A percentile compares a stretch with the other conserved stretches of the same genome.
These are phyloP conservation scores for Amylocystis lapponica DNA, from an alignment of 768 basidiomycete species.

Conservation along the genomic window DNA sequence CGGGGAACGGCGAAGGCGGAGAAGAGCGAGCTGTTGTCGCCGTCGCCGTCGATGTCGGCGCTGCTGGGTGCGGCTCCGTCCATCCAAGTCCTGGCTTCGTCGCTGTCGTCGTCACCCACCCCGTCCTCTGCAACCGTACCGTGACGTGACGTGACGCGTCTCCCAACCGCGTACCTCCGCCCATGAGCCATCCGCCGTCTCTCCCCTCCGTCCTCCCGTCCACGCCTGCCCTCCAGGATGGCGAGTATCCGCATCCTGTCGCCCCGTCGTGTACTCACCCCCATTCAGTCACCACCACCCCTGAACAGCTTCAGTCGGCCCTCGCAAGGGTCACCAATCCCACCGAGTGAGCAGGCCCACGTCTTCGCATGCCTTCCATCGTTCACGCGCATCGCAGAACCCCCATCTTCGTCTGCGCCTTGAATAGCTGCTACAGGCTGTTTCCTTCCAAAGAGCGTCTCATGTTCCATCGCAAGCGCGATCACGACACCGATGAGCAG, in stretches of 20 bases:
- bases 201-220: constrained; percentile 48
- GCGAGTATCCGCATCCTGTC: constrained; percentile 22
- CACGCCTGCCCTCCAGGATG: constrained; percentile 44
- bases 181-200: constrained; percentile 15
- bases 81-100: no score
- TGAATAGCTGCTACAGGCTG: constrained; percentile 66
- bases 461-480: constrained; percentile 66
- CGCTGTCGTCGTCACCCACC: no score
- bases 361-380: no score
- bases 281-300: constrained; percentile 44
- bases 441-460: constrained; percentile 67
- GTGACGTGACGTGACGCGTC: constrained; percentile 4
- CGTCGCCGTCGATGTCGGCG: no score
- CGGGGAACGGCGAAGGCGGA: neutral
- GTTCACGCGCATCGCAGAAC: constrained; percentile 50
- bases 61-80: no score
- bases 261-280: neutral
- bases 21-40: neutral
- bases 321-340: constrained; percentile 62
- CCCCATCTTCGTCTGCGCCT: constrained; percentile 74
- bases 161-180: neutral
- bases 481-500: constrained; percentile 56
- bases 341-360: constrained; percentile 43
- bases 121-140: no score
- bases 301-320: constrained; percentile 45